Conservation (phyloP, 2,329 filamentous ascomycete species). For the Lachnellula suecica region DNA sequence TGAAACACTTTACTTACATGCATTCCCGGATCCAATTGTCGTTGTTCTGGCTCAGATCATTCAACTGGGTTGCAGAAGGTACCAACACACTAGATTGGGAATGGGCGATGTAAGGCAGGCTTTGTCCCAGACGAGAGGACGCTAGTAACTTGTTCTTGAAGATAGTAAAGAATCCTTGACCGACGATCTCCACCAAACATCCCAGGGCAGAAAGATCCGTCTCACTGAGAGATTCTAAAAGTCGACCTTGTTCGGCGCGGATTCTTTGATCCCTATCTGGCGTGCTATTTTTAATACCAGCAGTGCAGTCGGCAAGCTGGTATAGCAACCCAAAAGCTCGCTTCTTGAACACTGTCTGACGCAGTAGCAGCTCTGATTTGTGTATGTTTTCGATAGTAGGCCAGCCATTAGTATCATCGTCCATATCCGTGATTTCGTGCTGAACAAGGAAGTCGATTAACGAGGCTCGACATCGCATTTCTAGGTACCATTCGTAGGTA, state of each 20-base stretch:
- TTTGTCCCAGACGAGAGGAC: not conserved
- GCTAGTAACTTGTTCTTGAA: constrained; percentile 12
- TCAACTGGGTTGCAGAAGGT: not conserved
- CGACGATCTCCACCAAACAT: constrained; percentile 26
- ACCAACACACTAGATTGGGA: not conserved
- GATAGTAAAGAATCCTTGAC: constrained; percentile 24
- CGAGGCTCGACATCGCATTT: constrained; percentile 18
- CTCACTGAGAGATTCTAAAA: constrained; percentile 17
- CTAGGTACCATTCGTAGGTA: constrained; percentile 23
- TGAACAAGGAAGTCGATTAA: constrained; percentile 17
- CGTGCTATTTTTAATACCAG: constrained; percentile 11
- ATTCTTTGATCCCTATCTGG: too few relatives aligned
- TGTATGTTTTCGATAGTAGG: constrained; percentile 18
- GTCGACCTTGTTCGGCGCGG: constrained; percentile 16
- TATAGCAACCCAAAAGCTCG: constrained; percentile 20
- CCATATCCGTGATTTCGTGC: constrained; percentile 25
- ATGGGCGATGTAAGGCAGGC: not conserved
- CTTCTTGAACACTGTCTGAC: constrained; percentile 16
- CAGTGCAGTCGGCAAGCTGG: constrained; percentile 21
- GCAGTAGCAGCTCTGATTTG: constrained; percentile 10
- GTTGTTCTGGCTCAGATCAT: constrained; percentile 11
- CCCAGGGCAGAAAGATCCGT: constrained; percentile 21
- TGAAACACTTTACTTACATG: constrained; percentile 7
- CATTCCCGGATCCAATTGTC: constrained; percentile 22
- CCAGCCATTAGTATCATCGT: constrained; percentile 16